Evolutionary conservation across 164 flowering plant species (phyloP).

Genomic region (Chimonanthus salicifolius): DNA sequence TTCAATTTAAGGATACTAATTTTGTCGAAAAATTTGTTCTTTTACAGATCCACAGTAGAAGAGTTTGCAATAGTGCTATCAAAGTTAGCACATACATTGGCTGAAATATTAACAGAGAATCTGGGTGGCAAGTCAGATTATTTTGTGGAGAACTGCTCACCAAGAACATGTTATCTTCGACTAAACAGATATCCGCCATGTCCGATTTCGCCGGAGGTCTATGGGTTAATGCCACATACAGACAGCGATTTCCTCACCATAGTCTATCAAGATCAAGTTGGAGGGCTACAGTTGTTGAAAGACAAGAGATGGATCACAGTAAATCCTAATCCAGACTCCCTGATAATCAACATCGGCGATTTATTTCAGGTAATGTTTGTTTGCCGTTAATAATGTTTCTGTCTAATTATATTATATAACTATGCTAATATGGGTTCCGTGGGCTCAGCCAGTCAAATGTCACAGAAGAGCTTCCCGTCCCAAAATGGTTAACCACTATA

Average conservation of each 20-base stretch:
- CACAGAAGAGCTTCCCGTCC: no score
- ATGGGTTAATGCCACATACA: conserved; percentile 81
- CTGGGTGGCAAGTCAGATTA: conserved; percentile 39
- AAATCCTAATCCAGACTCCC: conserved; percentile 62
- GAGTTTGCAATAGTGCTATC: conserved; percentile 44
- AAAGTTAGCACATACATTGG: conserved; percentile 45
- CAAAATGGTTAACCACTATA: no score
- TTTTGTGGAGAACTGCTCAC: conserved; percentile 49
- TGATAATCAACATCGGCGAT: conserved; percentile 77
- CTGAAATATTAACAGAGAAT: conserved; percentile 56
- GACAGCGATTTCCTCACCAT: conserved; percentile 86
- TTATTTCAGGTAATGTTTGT: conserved; percentile 57
- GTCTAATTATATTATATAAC: no score
- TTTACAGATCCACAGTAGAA: conserved; percentile 52
- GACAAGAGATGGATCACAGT: conserved; percentile 70
- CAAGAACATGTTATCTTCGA: conserved; percentile 64
- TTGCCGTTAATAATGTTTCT: no score
- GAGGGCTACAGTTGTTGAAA: conserved; percentile 69
- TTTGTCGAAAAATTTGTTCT: no score
- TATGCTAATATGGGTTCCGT: no score
- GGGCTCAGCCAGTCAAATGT: no score
- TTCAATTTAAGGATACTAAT: not conserved
- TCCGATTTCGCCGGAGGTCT: conserved; percentile 38
- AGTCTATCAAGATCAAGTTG: conserved; percentile 66
- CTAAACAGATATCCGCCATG: conserved; percentile 84